phyloP scores from a whole-genome alignment of 768 basidiomycete genomes.

The Kwoniella bestiolae region DNA sequence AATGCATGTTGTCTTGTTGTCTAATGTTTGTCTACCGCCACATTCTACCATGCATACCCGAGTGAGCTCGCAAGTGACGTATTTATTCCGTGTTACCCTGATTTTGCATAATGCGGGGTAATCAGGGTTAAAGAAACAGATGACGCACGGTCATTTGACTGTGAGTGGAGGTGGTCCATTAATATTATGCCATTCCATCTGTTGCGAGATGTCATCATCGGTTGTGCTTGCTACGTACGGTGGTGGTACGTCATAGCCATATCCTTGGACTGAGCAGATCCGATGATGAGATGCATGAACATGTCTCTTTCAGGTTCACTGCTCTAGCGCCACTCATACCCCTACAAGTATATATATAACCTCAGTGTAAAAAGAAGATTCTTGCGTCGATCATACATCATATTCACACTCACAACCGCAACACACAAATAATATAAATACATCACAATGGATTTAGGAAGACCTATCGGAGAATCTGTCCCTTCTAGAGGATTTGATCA shows the following conservation, averaged over 20 bases:
- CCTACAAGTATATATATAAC: too few relatives aligned
- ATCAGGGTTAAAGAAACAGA: background rate
- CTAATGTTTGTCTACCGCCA: background rate
- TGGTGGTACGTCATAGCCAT: too few relatives aligned
- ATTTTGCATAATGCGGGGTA: background rate
- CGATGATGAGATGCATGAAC: background rate
- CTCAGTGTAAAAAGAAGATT: background rate
- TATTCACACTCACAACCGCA: background rate
- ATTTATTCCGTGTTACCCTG: conserved; percentile 1
- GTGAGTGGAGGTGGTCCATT: conserved; percentile 21
- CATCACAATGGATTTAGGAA: conserved; percentile 33
- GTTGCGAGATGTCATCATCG: conserved; percentile 18
- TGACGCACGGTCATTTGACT: conserved; percentile 18
- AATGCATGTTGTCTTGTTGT: conserved; percentile 12
- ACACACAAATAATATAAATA: conserved; percentile 6
- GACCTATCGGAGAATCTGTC: conserved; percentile 29
- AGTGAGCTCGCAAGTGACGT: conserved; percentile 5
- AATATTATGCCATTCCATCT: background rate
- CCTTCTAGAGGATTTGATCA: conserved; percentile 31
- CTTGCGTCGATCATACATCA: background rate
- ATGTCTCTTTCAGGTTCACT: background rate
- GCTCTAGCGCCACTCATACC: too few relatives aligned
- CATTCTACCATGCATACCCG: background rate
- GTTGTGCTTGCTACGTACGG: conserved; percentile 9
- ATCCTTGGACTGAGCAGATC: too few relatives aligned